phyloP scores from a whole-genome alignment of 2,329 filamentous ascomycete genomes.

The Diaporthe sp. region DNA sequence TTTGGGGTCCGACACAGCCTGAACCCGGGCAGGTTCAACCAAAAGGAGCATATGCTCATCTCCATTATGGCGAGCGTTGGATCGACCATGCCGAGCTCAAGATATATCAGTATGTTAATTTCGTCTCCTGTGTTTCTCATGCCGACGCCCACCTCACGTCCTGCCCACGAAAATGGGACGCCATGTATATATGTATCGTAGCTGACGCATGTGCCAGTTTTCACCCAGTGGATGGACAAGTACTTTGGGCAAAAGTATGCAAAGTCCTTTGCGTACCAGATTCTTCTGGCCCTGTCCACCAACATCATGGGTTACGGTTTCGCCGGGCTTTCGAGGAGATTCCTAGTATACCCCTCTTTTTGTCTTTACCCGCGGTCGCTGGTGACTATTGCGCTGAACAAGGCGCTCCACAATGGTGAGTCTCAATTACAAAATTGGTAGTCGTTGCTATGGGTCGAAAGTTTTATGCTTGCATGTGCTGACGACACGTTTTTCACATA shows the following conservation, averaged over 20 bases:
- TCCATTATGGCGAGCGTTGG: conserved; percentile 71
- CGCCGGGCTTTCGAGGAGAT: conserved; percentile 62
- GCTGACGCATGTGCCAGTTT: conserved; percentile 27
- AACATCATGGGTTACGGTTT: conserved; percentile 69
- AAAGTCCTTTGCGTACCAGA: conserved; percentile 61
- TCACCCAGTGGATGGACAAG: conserved; percentile 18
- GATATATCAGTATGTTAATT: conserved; percentile 62
- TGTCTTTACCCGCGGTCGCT: conserved; percentile 65
- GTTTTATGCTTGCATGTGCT: background rate
- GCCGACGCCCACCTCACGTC: too few species aligned
- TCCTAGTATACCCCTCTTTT: conserved; percentile 63
- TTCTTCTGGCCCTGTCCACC: conserved; percentile 62
- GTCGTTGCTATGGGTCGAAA: background rate
- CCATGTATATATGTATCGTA: background rate
- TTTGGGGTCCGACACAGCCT: conserved; percentile 63
- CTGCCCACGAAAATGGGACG: background rate
- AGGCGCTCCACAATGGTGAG: conserved; percentile 57
- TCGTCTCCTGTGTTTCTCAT: too few species aligned
- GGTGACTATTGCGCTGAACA: conserved; percentile 60
- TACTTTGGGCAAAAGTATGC: conserved; percentile 57
- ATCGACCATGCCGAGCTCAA: conserved; percentile 55
- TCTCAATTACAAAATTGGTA: background rate
- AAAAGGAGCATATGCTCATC: conserved; percentile 72
- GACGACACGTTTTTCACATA: background rate
- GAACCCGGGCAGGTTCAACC: conserved; percentile 69